Conservation (phyloP, 176 grass and related monocot species). For the Avena insularis region DNA sequence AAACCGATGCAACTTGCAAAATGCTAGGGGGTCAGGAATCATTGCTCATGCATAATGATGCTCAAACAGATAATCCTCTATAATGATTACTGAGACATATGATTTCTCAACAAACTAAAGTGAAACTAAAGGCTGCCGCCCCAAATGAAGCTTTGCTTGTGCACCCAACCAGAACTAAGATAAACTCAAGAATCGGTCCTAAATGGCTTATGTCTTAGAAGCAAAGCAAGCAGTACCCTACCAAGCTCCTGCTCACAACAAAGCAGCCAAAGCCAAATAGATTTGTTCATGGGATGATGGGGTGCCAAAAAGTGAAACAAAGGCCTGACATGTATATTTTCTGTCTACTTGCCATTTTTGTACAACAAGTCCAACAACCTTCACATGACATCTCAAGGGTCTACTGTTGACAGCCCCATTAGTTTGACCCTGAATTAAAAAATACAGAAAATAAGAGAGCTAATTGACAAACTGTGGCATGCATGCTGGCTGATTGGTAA, state of each 20-base stretch:
- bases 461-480: conserved; percentile 9
- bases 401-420: neutral
- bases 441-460: neutral
- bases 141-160: conserved; percentile 43
- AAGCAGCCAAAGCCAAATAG: conserved; percentile 6
- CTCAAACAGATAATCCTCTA: conserved; percentile 37
- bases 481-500: conserved; percentile 19
- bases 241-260: conserved; percentile 28
- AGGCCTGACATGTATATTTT: neutral
- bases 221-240: conserved; percentile 43
- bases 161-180: conserved; percentile 33
- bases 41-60: neutral
- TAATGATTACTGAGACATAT: conserved; percentile 38
- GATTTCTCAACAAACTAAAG: conserved; percentile 40
- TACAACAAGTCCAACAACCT: conserved; percentile 27
- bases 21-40: too few relatives aligned
- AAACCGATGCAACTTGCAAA: too few relatives aligned
- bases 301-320: neutral
- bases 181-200: too few relatives aligned
- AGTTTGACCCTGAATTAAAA: conserved; percentile 29
- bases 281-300: conserved; percentile 25
- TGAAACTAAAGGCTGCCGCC: conserved; percentile 25
- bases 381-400: conserved; percentile 22
- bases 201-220: neutral
- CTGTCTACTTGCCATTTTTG: conserved; percentile 21